Evolutionary conservation across 2,329 filamentous ascomycete genomes (phyloP).

Genomic region (Botrytis tulipae): DNA sequence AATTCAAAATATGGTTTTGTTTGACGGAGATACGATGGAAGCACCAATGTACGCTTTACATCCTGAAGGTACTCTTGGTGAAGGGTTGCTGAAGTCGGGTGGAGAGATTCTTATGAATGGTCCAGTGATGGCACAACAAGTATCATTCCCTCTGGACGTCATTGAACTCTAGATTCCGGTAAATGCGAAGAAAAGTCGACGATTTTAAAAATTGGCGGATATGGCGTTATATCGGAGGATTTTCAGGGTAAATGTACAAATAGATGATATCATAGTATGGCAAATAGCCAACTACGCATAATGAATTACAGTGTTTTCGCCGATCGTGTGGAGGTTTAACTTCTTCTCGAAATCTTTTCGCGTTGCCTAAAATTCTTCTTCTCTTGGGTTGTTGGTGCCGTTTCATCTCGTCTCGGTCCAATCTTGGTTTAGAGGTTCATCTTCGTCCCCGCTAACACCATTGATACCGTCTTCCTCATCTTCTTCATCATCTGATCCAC

Average conservation of each 20-base stretch:
- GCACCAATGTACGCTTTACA: constrained; percentile 81
- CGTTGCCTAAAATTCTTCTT: no score
- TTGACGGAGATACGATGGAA: constrained; percentile 79
- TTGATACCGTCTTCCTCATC: background rate
- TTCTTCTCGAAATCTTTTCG: background rate
- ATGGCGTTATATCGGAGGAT: constrained; percentile 23
- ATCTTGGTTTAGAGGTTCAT: background rate
- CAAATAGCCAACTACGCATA: constrained; percentile 1
- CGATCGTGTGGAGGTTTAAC: background rate
- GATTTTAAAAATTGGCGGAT: background rate
- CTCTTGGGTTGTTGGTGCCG: background rate
- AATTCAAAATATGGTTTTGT: constrained; percentile 90
- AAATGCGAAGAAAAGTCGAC: background rate
- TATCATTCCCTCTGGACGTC: constrained; percentile 29
- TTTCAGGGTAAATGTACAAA: constrained; percentile 17
- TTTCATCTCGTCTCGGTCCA: constrained; percentile 14
- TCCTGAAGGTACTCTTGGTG: constrained; percentile 59
- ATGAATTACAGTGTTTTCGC: background rate
- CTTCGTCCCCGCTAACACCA: background rate
- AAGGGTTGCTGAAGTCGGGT: constrained; percentile 39
- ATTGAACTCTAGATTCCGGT: constrained; percentile 25
- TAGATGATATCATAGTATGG: constrained; percentile 15
- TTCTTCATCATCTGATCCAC: constrained; percentile 16
- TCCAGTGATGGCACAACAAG: constrained; percentile 20
- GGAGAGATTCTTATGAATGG: constrained; percentile 20